A percentile compares a stretch with the other conserved stretches of the same genome.
Conservation (phyloP, 331 rosid genomes). For the Telfairia occidentalis region DNA sequence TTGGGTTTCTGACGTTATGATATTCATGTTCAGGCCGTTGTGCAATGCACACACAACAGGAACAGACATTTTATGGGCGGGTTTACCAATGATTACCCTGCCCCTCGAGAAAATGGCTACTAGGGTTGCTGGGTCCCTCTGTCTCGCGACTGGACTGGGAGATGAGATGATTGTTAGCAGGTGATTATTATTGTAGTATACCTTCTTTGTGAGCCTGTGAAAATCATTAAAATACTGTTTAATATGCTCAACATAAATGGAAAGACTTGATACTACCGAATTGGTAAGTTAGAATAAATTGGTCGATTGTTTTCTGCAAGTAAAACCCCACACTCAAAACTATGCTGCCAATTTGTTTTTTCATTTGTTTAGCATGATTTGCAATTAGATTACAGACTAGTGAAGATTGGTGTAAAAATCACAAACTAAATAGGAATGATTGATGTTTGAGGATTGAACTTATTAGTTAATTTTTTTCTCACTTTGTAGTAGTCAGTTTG, state of each 20-base stretch:
- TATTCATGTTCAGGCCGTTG: constrained; percentile 50
- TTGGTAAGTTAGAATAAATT: background rate
- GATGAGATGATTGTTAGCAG: constrained; percentile 93
- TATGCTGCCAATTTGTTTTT: background rate
- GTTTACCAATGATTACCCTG: constrained; percentile 88
- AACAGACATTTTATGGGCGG: constrained; percentile 96
- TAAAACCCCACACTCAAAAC: background rate
- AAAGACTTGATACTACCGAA: background rate
- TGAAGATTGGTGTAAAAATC: background rate
- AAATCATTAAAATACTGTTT: background rate
- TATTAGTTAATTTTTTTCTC: background rate
- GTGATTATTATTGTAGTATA: constrained; percentile 18
- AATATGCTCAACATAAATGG: background rate
- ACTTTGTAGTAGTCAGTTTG: background rate
- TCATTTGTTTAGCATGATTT: background rate
- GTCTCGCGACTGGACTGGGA: constrained; percentile 84
- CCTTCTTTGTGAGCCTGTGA: background rate
- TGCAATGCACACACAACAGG: constrained; percentile 99
- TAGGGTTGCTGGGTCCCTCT: constrained; percentile 96
- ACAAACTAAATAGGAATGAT: background rate
- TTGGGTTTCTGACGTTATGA: background rate
- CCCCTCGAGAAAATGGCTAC: constrained; percentile 99
- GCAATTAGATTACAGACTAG: background rate
- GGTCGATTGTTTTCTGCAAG: background rate
- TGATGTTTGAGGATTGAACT: background rate